Base-by-base conservation (phyloP, 805 yeast species). In the Saturnispora sekii region DNA sequence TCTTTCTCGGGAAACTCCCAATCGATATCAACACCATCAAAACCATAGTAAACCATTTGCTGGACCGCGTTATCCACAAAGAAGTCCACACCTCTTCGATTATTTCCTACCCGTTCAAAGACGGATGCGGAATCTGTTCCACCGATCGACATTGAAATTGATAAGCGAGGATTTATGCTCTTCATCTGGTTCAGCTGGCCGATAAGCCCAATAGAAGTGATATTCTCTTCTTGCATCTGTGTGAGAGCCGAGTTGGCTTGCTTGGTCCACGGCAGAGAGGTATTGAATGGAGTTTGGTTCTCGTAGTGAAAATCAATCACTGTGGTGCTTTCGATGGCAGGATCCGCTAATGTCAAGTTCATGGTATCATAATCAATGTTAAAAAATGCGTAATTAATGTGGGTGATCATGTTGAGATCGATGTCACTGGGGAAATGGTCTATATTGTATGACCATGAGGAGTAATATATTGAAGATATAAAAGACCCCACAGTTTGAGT, bases 21-120 rank as follows among this genome's bases (percentile, higher is more conserved):
- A 63, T 90, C 98, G 28, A 90, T 65, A 61, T 93, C 97, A 38
- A 90, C 66, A 0, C 98, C 97, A 60, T 93, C 97, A 56, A 93
- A 79, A 0, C 83, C 81, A 57, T 76, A 74, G 37, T 69, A 62
- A 2, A 61, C 45, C 59, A 86, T 67, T 18, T 74, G 60, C 0
- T 62, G 59, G 0, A 75, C 66, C 1, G 79, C 65, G 0, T 81
- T 68, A 1, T 56, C 41, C 2, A 78, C 73, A 59, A 89, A 85
- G 0, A 36, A 57, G 1, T 58, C 56, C 7, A 79, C 49, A 17
- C 62, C 60, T 2, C 30, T 12, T 1, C 38, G 42, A 32, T 57
- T 53, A 1, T 47, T 39, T 2, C 60, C 55, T 1, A 70, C 49
- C 0, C 64, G 59, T 17, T 59, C 59, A 46, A 74, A 70, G 0